phyloP scores from a whole-genome alignment of 2,329 filamentous ascomycete species.

The Alternaria dauci region DNA sequence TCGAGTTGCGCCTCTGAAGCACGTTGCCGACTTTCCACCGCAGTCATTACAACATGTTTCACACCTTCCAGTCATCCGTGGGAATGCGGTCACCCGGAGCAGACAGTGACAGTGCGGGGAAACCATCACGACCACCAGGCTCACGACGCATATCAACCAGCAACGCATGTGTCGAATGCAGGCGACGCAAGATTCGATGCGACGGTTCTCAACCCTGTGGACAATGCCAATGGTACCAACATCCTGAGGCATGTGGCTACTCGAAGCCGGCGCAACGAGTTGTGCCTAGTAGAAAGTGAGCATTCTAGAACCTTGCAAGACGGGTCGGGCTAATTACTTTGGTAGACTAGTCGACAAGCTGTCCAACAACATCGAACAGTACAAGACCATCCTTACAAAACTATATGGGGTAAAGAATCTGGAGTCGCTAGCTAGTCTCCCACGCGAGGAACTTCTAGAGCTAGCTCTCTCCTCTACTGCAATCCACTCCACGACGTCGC shows the following conservation, averaged over 20 bases:
- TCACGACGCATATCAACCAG: constrained; percentile 58
- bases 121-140: constrained; percentile 47
- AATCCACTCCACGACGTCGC: constrained; percentile 43
- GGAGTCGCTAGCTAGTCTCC: constrained; percentile 51
- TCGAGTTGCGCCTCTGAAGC: constrained; percentile 5
- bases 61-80: constrained; percentile 54
- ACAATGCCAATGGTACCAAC: constrained; percentile 82
- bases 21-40: constrained; percentile 1
- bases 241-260: constrained; percentile 80
- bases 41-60: constrained; percentile 50
- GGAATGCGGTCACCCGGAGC: constrained; percentile 43
- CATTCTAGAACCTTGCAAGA: constrained; percentile 11
- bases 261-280: constrained; percentile 80
- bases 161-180: constrained; percentile 78
- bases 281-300: constrained; percentile 79
- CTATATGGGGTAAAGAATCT: constrained; percentile 55
- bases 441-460: constrained; percentile 57
- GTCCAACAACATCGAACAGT: constrained; percentile 59
- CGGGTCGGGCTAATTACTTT: constrained; percentile 60
- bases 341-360: constrained; percentile 66
- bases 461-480: constrained; percentile 55
- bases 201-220: constrained; percentile 83
- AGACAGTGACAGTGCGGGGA: constrained; percentile 47
- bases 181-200: constrained; percentile 83
- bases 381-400: constrained; percentile 53